Conservation (phyloP, 83 land plant species). For the Picea abies region DNA sequence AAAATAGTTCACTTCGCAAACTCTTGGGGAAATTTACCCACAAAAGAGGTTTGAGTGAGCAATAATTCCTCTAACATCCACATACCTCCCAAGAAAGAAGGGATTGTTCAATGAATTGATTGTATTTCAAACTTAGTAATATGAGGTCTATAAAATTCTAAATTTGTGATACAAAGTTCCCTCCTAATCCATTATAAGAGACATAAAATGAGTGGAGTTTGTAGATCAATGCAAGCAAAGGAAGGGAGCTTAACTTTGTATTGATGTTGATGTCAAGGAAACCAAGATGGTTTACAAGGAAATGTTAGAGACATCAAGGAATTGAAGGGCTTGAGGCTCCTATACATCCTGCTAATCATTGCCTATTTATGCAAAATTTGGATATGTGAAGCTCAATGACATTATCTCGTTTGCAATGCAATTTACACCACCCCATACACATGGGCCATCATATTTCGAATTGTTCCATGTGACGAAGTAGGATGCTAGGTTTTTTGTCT, state of each 20-base stretch:
- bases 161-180: not conserved
- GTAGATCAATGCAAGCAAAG: not conserved
- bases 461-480: too few relatives aligned
- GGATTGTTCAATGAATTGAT: not conserved
- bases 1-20: not conserved
- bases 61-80: not conserved
- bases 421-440: not conserved
- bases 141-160: not conserved
- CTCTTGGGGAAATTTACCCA: not conserved
- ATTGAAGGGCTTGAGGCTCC: not conserved
- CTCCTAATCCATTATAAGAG: not conserved
- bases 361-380: not conserved
- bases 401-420: not conserved
- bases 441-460: not conserved
- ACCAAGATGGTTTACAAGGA: not conserved
- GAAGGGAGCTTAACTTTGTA: not conserved
- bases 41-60: not conserved
- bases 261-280: not conserved
- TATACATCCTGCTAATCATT: not conserved
- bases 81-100: not conserved
- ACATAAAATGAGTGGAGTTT: not conserved
- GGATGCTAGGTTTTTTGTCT: not conserved
- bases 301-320: conserved; percentile 4
- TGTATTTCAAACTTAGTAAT: not conserved
- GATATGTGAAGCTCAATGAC: not conserved